phyloP scores from a whole-genome alignment of 345 rosid genomes.

The Balakata baccata region DNA sequence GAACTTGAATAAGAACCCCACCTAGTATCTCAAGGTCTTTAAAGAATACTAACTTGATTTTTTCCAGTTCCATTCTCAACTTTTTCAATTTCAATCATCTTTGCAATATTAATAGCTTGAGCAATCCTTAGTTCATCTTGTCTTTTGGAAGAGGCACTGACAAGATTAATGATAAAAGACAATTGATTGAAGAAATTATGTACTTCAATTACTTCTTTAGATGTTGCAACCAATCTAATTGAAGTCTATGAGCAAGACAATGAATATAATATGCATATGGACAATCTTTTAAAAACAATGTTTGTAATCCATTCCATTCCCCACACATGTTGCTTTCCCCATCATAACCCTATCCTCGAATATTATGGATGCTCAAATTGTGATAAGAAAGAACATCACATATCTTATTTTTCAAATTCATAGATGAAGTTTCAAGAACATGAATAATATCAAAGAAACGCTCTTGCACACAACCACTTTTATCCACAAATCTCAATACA shows the following conservation, averaged over 20 bases:
- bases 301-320: conserved; percentile 6
- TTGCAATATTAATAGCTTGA: no score
- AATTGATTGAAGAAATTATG: no score
- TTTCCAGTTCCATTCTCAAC: no score
- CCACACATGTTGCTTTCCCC: conserved; percentile 1
- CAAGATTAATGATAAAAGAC: no score
- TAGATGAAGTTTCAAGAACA: background rate
- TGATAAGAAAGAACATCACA: background rate
- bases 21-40: no score
- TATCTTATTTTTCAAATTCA: background rate
- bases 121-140: no score
- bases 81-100: no score
- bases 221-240: no score
- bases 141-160: no score
- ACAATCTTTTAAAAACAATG: background rate
- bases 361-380: background rate
- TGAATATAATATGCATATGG: conserved; percentile 5
- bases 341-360: conserved; percentile 5
- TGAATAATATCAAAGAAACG: background rate
- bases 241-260: background rate
- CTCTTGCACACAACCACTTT: background rate
- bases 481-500: conserved; percentile 8
- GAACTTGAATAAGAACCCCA: no score
- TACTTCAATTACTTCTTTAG: no score
- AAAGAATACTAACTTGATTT: no score